Evolutionary conservation across 2,329 filamentous ascomycete species (phyloP).

Genomic region (Trichoderma sp.): DNA sequence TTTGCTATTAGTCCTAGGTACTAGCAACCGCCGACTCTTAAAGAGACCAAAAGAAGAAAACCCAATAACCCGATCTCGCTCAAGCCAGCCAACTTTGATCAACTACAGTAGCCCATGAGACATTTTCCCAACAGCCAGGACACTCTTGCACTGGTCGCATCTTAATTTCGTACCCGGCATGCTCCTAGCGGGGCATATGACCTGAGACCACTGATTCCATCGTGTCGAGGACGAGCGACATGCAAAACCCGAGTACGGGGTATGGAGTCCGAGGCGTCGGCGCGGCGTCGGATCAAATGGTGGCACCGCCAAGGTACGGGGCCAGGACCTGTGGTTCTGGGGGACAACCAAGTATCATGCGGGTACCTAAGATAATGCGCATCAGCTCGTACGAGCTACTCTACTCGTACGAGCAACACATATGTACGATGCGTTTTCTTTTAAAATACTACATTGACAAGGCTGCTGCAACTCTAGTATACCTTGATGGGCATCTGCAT

Average conservation of each 20-base stretch:
- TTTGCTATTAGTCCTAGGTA: background rate
- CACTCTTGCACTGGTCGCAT: background rate
- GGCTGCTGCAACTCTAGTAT: background rate
- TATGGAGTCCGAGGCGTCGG: background rate
- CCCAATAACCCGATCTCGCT: background rate
- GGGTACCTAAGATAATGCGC: background rate
- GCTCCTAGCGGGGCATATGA: background rate
- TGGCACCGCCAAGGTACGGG: background rate
- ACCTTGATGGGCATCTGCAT: background rate
- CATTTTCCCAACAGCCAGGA: background rate
- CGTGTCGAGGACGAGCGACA: background rate
- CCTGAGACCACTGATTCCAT: background rate
- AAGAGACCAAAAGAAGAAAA: background rate
- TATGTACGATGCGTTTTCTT: background rate
- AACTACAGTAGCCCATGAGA: background rate
- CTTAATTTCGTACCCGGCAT: background rate
- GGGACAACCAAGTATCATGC: background rate
- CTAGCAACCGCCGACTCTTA: background rate
- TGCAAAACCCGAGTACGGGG: conserved; percentile 4
- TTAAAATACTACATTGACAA: background rate
- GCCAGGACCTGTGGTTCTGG: background rate
- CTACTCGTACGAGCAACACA: background rate
- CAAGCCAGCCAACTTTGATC: background rate
- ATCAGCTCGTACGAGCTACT: background rate
- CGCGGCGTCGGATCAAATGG: background rate